Percentiles rank a stretch among this genome's conserved stretches.
Conservation (phyloP, 805 yeast species). For the Candida taoyuanica region DNA sequence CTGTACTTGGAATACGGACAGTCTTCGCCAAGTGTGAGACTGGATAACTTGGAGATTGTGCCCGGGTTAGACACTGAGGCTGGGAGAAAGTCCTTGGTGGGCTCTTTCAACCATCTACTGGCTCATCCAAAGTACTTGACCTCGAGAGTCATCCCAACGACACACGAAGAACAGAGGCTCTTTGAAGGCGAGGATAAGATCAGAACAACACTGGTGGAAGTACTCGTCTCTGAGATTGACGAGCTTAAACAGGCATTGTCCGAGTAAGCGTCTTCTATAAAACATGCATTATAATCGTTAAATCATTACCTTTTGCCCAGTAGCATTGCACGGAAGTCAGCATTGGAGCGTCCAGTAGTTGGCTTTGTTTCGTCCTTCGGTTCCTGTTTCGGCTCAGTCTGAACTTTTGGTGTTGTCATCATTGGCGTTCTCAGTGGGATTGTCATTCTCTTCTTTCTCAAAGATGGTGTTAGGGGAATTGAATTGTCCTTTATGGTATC, state of each 20-base stretch:
- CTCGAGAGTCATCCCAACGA: conserved; percentile 59
- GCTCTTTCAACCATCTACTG: conserved; percentile 63
- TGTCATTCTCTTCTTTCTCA: conserved; percentile 7
- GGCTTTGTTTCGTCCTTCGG: not conserved
- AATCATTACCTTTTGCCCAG: conserved; percentile 11
- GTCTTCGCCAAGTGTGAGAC: conserved; percentile 17
- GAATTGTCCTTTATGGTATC: not conserved
- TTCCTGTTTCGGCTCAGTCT: too few species aligned
- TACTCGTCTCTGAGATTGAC: conserved; percentile 45
- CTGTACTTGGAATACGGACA: conserved; percentile 50
- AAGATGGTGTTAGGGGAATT: not conserved
- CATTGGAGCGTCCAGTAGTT: conserved; percentile 16
- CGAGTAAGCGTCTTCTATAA: too few species aligned
- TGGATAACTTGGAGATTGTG: conserved; percentile 30
- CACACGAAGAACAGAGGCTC: conserved; percentile 57
- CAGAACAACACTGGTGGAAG: conserved; percentile 39
- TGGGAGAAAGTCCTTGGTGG: conserved; percentile 55
- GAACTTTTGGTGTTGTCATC: conserved; percentile 1
- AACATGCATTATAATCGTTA: not conserved
- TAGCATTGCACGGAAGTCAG: conserved; percentile 26
- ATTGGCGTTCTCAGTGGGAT: not conserved
- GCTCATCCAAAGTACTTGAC: conserved; percentile 84
- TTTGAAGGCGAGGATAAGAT: conserved; percentile 45
- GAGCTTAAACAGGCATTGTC: conserved; percentile 42
- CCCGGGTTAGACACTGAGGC: conserved; percentile 60